Evolutionary conservation across 2,329 filamentous ascomycete species (phyloP), one percentile per base, ranked within the genome.

Genomic region (Epichloe bromicola): DNA sequence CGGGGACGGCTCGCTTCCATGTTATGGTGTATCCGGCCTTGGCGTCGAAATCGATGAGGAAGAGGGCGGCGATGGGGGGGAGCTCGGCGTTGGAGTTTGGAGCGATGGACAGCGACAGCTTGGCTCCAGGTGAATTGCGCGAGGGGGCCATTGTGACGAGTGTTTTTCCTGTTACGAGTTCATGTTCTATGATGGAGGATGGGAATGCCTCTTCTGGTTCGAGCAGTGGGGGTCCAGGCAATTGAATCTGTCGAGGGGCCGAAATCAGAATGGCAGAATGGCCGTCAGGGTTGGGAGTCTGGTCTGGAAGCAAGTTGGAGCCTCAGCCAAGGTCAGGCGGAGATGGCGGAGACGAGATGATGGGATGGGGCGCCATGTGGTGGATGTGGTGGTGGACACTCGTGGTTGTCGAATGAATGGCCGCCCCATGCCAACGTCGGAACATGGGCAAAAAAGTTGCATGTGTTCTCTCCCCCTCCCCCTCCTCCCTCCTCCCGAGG

Each of bases 1-100:
- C 82, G 14, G 81, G 74, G 1, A 80, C 69, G 12, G 84, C 80
- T 57, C 80, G 82, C 67, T 94, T 88, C 93, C 93, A 97, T 37
- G 82, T 80, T 63, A 97, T 85, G 44, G 88, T 95, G 68, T 84
- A 95, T 72, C 89, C 89, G 61, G 88, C 85, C 67, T 90, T 93
- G 70, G 91, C 85, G 68, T 95, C 89, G 70, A 95, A 95, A 63
- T 86, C 82, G 68, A 95, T 91, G 55, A 95, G 76, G 67, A 95
- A 95, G 37, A 94, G 76, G 34, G 88, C 88, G 39, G 85, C 83
- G 61, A 91, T 61, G 48, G 65, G 60, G 60, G 56, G 67, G 52
- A 63, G 58, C 54, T 63, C 58, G 53, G 64, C 57, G 56, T 57
- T 57, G 39, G 58, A 46, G 51, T 62, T 57, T 53, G 70, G 62